Evolutionary conservation across 2,329 filamentous ascomycete species (phyloP).

Genomic region (Neonectria punicea): DNA sequence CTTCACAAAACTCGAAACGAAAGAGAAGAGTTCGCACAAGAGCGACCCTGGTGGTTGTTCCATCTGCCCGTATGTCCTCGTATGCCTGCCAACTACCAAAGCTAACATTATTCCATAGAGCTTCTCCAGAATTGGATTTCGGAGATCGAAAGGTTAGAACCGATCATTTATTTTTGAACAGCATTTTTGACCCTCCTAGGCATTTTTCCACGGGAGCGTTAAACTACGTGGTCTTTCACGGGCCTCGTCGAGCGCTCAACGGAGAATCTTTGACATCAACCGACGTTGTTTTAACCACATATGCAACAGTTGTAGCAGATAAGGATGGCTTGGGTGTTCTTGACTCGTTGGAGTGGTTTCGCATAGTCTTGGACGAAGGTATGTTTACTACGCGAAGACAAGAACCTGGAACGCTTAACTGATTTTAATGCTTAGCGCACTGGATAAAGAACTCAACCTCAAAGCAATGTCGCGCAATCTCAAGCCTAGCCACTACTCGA

Average conservation of each 20-base stretch:
- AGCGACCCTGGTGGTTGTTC: slow-evolving; percentile 5
- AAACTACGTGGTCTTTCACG: slow-evolving; percentile 50
- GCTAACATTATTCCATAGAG: slow-evolving; percentile 40
- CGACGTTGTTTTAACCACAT: slow-evolving; percentile 59
- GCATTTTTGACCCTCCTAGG: slow-evolving; percentile 32
- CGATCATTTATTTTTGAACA: no score
- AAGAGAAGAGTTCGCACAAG: neutral
- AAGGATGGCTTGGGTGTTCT: slow-evolving; percentile 38
- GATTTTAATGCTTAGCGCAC: slow-evolving; percentile 51
- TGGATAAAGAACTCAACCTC: slow-evolving; percentile 57
- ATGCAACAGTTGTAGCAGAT: slow-evolving; percentile 56
- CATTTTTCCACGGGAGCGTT: slow-evolving; percentile 44
- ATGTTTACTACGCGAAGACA: no score
- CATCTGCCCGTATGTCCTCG: slow-evolving; percentile 3
- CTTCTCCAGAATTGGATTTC: slow-evolving; percentile 52
- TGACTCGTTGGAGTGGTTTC: slow-evolving; percentile 52
- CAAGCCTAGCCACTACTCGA: slow-evolving; percentile 52
- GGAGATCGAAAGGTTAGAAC: slow-evolving; percentile 50
- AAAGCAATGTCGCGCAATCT: slow-evolving; percentile 54
- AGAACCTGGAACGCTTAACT: no score
- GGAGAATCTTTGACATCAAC: slow-evolving; percentile 41
- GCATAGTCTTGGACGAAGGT: slow-evolving; percentile 51
- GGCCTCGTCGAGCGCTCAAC: slow-evolving; percentile 43
- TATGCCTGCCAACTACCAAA: no score
- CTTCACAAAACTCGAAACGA: neutral